These are phyloP conservation scores for Collybia nuda DNA, from an alignment of 768 basidiomycete species.

Conservation along the genomic window DNA sequence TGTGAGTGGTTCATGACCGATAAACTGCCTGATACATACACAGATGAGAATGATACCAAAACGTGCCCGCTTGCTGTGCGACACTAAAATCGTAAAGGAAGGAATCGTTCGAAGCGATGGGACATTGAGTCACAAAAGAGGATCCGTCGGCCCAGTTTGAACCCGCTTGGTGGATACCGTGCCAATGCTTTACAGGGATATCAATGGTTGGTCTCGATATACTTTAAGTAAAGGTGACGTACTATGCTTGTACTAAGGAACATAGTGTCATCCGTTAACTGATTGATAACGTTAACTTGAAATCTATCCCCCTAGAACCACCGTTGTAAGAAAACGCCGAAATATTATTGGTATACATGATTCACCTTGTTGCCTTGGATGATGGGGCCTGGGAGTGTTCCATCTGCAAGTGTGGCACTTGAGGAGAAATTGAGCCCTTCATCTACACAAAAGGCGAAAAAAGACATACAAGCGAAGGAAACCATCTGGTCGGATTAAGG, in stretches of 20 bases:
- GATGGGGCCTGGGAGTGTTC: slow-evolving; percentile 24
- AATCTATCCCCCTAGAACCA: slow-evolving; percentile 14
- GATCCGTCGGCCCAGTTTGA: slow-evolving; percentile 16
- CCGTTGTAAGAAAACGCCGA: too few species aligned
- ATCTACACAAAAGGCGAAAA: background rate
- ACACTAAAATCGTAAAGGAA: slow-evolving; percentile 32
- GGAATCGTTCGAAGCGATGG: slow-evolving; percentile 27
- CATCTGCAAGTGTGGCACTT: background rate
- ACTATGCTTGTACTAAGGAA: slow-evolving; percentile 18
- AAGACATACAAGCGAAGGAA: slow-evolving; percentile 35
- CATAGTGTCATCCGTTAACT: slow-evolving; percentile 17
- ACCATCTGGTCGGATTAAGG: slow-evolving; percentile 48
- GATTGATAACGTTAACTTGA: slow-evolving; percentile 17
- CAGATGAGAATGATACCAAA: slow-evolving; percentile 8
- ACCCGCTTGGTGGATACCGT: slow-evolving; percentile 8
- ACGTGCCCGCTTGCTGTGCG: slow-evolving; percentile 34
- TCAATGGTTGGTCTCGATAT: slow-evolving; percentile 8
- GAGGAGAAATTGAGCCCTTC: background rate
- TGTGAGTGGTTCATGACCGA: background rate
- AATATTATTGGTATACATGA: background rate
- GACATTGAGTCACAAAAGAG: slow-evolving; percentile 32
- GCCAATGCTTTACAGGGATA: slow-evolving; percentile 7
- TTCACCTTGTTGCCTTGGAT: slow-evolving; percentile 24
- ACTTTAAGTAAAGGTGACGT: background rate
- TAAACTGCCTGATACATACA: slow-evolving; percentile 3